Conservation (phyloP, 495 filamentous ascomycete species). For the Arthonia radiata region DNA sequence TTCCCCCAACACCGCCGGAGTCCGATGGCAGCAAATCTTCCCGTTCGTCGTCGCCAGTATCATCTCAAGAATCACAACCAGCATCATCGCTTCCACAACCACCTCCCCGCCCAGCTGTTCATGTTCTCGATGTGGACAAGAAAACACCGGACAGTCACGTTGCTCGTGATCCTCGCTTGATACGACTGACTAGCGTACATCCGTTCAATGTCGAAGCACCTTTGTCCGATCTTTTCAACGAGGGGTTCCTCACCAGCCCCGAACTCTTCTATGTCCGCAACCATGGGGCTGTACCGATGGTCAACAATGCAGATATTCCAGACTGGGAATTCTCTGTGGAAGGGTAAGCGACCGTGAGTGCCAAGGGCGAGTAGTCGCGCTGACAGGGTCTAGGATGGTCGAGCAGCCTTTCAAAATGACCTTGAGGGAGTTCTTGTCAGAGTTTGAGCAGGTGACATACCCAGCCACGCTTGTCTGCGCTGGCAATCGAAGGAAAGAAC, state of each 20-base stretch:
- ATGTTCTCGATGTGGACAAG: conserved; percentile 47
- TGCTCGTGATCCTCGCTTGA: conserved; percentile 63
- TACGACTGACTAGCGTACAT: conserved; percentile 73
- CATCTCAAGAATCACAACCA: conserved; percentile 1
- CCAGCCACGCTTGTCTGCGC: conserved; percentile 86
- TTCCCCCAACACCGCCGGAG: conserved; percentile 11
- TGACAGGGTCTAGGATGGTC: conserved; percentile 49
- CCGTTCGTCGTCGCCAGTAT: conserved; percentile 2
- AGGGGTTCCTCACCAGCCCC: conserved; percentile 75
- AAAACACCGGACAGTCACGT: conserved; percentile 73
- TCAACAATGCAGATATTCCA: conserved; percentile 44
- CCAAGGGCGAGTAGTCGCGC: not conserved
- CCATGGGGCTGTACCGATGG: conserved; percentile 65
- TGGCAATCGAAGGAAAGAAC: conserved; percentile 83
- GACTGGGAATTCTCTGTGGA: conserved; percentile 74
- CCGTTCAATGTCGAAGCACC: conserved; percentile 91
- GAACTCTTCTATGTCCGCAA: conserved; percentile 93
- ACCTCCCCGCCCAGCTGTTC: conserved; percentile 29
- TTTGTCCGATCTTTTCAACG: conserved; percentile 51
- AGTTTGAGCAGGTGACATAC: conserved; percentile 66
- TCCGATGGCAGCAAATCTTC: conserved; percentile 7
- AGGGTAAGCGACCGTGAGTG: conserved; percentile 24
- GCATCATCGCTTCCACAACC: conserved; percentile 62
- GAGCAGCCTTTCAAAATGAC: conserved; percentile 50
- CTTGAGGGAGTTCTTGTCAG: conserved; percentile 44